Percentiles rank a stretch among this genome's conserved stretches.
phyloP scores from a whole-genome alignment of 495 filamentous ascomycete genomes.

The Xylaria venustula region DNA sequence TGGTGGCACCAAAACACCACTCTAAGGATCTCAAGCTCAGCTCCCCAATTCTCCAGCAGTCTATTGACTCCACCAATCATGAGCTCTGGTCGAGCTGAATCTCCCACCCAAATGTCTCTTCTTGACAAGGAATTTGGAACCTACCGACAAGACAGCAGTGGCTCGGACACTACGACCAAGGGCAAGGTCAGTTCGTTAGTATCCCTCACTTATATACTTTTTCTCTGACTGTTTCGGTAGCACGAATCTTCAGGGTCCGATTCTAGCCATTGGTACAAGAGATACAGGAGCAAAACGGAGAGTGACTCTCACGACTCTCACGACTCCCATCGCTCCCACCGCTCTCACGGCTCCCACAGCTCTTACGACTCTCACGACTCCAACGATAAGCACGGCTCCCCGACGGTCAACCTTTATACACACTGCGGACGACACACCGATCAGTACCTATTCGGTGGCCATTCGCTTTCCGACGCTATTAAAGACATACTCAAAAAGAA shows the following conservation, averaged over 20 bases:
- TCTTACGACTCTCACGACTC: too few relatives aligned
- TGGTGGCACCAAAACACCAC: neutral
- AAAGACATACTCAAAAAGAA: slow-evolving; percentile 19
- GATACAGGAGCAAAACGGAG: neutral
- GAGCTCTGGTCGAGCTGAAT: slow-evolving; percentile 15
- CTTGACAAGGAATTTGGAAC: slow-evolving; percentile 14
- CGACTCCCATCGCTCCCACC: too few relatives aligned
- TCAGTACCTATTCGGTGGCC: slow-evolving; percentile 32
- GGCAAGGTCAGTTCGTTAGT: slow-evolving; percentile 20
- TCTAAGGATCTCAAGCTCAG: too few relatives aligned
- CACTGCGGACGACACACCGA: slow-evolving; percentile 34
- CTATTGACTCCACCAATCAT: slow-evolving; percentile 10
- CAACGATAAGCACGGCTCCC: slow-evolving; percentile 27
- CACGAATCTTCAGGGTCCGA: neutral
- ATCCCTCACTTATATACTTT: neutral
- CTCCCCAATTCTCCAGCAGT: neutral
- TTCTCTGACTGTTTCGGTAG: slow-evolving; percentile 10
- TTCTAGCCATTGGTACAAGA: slow-evolving; percentile 3
- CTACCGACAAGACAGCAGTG: slow-evolving; percentile 23
- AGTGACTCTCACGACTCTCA: too few relatives aligned
- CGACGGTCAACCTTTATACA: slow-evolving; percentile 34
- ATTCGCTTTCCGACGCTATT: slow-evolving; percentile 19
- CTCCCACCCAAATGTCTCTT: slow-evolving; percentile 11
- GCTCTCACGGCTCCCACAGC: too few relatives aligned
- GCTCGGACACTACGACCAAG: slow-evolving; percentile 22